Evolutionary conservation across 1,284 basidiomycete species (phyloP), one percentile per base, ranked within the genome.

Genomic region (Naganishia albida): DNA sequence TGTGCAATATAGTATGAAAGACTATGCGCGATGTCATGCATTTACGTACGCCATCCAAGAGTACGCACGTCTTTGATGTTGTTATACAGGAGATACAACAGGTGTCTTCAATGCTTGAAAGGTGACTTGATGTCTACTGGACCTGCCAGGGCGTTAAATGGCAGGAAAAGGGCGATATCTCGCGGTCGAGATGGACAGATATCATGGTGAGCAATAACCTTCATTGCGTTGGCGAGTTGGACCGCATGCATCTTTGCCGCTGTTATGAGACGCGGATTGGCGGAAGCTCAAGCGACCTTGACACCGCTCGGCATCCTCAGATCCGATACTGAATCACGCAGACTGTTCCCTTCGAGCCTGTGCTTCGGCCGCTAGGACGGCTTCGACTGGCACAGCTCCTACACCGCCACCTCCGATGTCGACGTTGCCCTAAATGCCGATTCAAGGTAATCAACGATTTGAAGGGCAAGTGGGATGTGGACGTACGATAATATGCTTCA

Each of bases 401-500:
- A 77, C 71, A 30, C 76, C 76, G 51, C 72, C 72, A 7, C 74
- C 73, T n/a, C 75, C 74, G 46, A 75, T 71, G 30, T 73, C 70
- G 1, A 77, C 70, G 44, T 76, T 72, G 40, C 71, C 44, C 6
- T 74, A 70, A 72, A 72, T 26, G 1, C 18, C 50, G 52, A 38
- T 13, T 10, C 4, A 1, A 16, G 26, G 34, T 25, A 13, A 48
- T 65, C 25, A 60, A 20, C 40, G n/a, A 44, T 38, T 60, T n/a
- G 1, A 28, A 16, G 38, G 40, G 3, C 16, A 4, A 13, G n/a
- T 25, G 12, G 2, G n/a, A 59, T 7, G 15, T 1, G 8, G n/a
- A 72, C 77, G 72, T 64, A 78, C 78, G 34, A 95, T 89, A 66
- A 95, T 82, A 73, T 94, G 92, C 46, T 88, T 85, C 70, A 97